Base-by-base conservation (phyloP, 1,139 yeast species). In the Kodamaea alishanica region DNA sequence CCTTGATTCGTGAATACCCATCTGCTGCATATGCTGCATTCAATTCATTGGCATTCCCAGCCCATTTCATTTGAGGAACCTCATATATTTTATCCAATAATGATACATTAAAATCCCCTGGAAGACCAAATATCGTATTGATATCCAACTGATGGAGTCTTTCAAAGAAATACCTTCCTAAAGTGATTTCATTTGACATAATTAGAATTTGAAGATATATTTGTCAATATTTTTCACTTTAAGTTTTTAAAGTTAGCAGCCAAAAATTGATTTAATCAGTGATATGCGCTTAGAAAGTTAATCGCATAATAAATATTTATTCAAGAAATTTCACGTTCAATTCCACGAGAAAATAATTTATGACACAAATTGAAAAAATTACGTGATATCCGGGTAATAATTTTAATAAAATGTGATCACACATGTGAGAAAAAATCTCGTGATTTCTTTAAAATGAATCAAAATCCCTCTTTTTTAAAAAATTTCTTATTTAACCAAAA, bases 11-110 rank as follows among this genome's bases (percentile, higher is more conserved):
- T 26, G 70, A 60, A 49, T 67, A 67, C 4, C 73, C 73, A 43
- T 67, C 73, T 20, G 69, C 72, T 27, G 73, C 70, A 44, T 67
- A 66, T 20, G 73, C 69, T 8, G 73, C 71, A 38, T 65, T 67
- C 51, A 67, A 61, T 47, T 67, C 72, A 45, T 67, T 67, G 51
- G 70, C 69, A 46, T 65, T 65, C 29, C 73, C 73, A 2, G 69
- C 69, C 73, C 73, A 67, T 42, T 45, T 45, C 55, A 66, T 54
- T 7, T 61, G 62, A 9, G 47, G 50, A 24, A 66, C 69, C 40
- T 67, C 71, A 43, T 67, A 65, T 32, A 67, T 54, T 46, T 63
- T 63, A 46, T 67, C 72, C 41, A 67, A 58, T 30, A 67, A 55
- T 4, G 64, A 49, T 37, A 64, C 57, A 51, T 67, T 67, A 57